A percentile compares a stretch with the other conserved stretches of the same genome.
phyloP scores from a whole-genome alignment of 2,329 filamentous ascomycete species.

The Calonectria crousiana region DNA sequence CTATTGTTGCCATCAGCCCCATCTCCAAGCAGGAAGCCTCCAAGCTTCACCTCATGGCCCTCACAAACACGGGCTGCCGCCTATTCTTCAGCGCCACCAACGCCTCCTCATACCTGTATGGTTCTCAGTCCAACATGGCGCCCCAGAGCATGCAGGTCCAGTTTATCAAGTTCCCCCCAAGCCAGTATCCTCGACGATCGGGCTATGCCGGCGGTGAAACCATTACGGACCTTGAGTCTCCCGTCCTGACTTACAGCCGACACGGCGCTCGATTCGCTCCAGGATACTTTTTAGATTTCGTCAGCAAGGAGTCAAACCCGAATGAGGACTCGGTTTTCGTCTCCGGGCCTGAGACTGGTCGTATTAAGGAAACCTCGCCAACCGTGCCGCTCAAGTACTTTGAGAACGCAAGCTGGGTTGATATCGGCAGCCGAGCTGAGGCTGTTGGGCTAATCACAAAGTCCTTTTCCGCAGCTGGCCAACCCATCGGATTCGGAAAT shows the following conservation, averaged over 20 bases:
- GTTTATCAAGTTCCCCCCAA: slow-evolving; percentile 93
- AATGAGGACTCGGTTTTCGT: slow-evolving; percentile 81
- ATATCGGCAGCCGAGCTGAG: slow-evolving; percentile 79
- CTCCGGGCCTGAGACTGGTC: slow-evolving; percentile 87
- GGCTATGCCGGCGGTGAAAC: slow-evolving; percentile 52
- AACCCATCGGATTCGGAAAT: slow-evolving; percentile 88
- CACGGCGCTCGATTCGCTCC: slow-evolving; percentile 78
- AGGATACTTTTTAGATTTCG: slow-evolving; percentile 91
- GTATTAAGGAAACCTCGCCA: slow-evolving; percentile 74
- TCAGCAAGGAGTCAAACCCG: slow-evolving; percentile 71
- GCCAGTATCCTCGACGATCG: slow-evolving; percentile 45
- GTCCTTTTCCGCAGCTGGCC: slow-evolving; percentile 76
- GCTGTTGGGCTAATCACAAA: slow-evolving; percentile 83
- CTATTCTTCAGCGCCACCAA: slow-evolving; percentile 93
- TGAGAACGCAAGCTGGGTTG: slow-evolving; percentile 85
- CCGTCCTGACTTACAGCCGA: slow-evolving; percentile 61
- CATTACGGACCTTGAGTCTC: slow-evolving; percentile 61
- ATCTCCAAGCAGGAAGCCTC: slow-evolving; percentile 84
- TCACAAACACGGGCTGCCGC: slow-evolving; percentile 90
- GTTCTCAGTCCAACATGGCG: slow-evolving; percentile 70
- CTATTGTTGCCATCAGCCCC: slow-evolving; percentile 86
- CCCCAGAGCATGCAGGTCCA: slow-evolving; percentile 98
- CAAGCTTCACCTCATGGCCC: slow-evolving; percentile 89
- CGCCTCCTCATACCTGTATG: slow-evolving; percentile 75
- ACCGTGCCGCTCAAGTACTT: slow-evolving; percentile 72